These are phyloP conservation scores for Prosopis cineraria DNA, from an alignment of 306 rosid species.

Conservation along the genomic window DNA sequence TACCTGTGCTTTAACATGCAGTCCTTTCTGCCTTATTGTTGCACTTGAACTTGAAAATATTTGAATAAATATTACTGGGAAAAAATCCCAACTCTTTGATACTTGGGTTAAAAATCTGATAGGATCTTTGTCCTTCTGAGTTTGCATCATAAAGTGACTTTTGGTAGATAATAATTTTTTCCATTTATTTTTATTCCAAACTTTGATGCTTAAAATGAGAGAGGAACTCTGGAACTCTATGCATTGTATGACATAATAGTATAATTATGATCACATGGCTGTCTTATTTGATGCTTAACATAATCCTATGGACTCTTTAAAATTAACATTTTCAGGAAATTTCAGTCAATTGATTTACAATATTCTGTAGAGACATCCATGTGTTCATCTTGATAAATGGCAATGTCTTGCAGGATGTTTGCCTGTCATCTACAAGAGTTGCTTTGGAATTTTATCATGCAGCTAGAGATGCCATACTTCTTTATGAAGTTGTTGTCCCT, in stretches of 20 bases:
- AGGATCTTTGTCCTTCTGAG: not conserved
- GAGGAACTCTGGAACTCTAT: not conserved
- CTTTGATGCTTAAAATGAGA: not conserved
- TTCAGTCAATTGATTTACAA: slow-evolving; percentile 9
- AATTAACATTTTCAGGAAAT: slow-evolving; percentile 8
- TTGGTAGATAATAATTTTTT: not conserved
- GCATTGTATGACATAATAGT: not conserved
- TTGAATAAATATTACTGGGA: not conserved
- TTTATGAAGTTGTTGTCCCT: slow-evolving; percentile 94
- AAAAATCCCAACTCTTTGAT: not conserved
- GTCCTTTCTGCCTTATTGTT: no score
- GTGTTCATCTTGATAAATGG: slow-evolving; percentile 33
- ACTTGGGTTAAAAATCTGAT: not conserved
- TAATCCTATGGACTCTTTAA: not conserved
- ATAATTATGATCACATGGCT: not conserved
- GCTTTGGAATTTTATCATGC: slow-evolving; percentile 92
- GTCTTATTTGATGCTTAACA: slow-evolving; percentile 5
- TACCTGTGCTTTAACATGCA: no score
- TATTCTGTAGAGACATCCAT: not conserved
- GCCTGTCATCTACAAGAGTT: slow-evolving; percentile 87
- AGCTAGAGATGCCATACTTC: slow-evolving; percentile 85
- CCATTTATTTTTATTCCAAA: not conserved
- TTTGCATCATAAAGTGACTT: not conserved
- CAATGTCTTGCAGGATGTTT: slow-evolving; percentile 67
- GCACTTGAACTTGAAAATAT: no score